Evolutionary conservation across 768 basidiomycete genomes (phyloP), one percentile per base, ranked within the genome.

Genomic region (Panaeolus cyanescens): DNA sequence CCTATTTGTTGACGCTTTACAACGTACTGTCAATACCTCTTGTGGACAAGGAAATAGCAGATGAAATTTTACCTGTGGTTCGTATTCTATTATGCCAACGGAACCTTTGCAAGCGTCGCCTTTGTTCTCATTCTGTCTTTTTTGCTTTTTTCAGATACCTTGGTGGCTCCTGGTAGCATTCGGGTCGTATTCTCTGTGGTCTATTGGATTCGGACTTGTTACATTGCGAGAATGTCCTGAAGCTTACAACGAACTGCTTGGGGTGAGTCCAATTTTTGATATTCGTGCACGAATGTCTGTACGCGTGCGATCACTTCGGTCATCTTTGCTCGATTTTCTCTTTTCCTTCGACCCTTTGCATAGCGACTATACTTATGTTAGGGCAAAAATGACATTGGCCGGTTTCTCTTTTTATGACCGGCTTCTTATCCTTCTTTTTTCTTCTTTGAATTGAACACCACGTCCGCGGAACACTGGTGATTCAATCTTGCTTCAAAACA

Each of bases 151-250:
- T 9, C 59, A 92, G 92, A 72, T 93, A 31, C 91, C 92, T 2
- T 94, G 89, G 88, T 93, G 91, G 91, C 68, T 91, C 8, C 82
- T 93, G 12, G 87, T 93, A 2, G 78, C 88, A 1, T 92, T 92
- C 64, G 92, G 92, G 12, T 86, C 91, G 1, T 93, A 91, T 70
- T 89, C 89, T 17, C 82, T 93, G 10, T 86, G 85, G 76, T 89
- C 87, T 9, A 83, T 93, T 19, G 91, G 92, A 9, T 84, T 85
- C 81, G 92, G 91, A 2, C 68, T 93, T 40, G 82, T 86, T 65
- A 87, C 87, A 2, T 89, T 92, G 67, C 76, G 84, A 67, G 92
- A 93, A 65, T 91, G 90, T 70, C 88, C 90, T 37, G 90, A 93
- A 65, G 91, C 92, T 4, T 91, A 93, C 65, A 78, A 83, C 12